Conservation (phyloP, 805 yeast species). For the Candida cerambycidarum region DNA sequence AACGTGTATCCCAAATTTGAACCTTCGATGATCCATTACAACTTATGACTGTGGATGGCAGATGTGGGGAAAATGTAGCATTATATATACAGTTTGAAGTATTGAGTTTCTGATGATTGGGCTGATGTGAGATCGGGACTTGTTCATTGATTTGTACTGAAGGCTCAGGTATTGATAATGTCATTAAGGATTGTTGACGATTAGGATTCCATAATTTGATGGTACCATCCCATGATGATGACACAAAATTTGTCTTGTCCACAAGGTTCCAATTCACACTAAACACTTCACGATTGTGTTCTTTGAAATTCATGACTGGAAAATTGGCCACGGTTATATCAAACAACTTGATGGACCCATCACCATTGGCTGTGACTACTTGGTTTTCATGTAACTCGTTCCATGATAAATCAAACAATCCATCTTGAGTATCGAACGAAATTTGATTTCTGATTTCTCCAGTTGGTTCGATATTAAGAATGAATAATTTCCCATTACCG, state of each 20-base stretch:
- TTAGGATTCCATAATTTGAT: conserved; percentile 76
- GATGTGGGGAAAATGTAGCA: conserved; percentile 82
- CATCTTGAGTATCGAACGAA: conserved; percentile 88
- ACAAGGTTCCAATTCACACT: conserved; percentile 72
- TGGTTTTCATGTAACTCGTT: conserved; percentile 90
- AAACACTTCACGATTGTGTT: conserved; percentile 75
- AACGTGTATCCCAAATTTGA: conserved; percentile 80
- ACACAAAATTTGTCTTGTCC: conserved; percentile 65
- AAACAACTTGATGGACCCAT: conserved; percentile 81
- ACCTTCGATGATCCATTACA: conserved; percentile 74
- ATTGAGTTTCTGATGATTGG: conserved; percentile 25
- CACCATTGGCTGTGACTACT: conserved; percentile 80
- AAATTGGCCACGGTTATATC: conserved; percentile 66
- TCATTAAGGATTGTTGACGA: conserved; percentile 54
- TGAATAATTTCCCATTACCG: conserved; percentile 83
- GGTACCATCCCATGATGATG: conserved; percentile 92
- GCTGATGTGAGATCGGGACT: conserved; percentile 32
- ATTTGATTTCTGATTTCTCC: conserved; percentile 60
- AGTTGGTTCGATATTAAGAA: conserved; percentile 63
- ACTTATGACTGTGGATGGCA: conserved; percentile 64
- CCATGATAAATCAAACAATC: conserved; percentile 86
- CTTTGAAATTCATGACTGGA: conserved; percentile 74
- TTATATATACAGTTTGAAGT: conserved; percentile 70
- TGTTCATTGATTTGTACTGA: conserved; percentile 24
- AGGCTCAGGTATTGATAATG: conserved; percentile 33